A percentile compares a stretch with the other conserved stretches of the same genome.
Conservation (phyloP, 192 early-diverging fungal species). For the Fimicolochytrium jonesii region DNA sequence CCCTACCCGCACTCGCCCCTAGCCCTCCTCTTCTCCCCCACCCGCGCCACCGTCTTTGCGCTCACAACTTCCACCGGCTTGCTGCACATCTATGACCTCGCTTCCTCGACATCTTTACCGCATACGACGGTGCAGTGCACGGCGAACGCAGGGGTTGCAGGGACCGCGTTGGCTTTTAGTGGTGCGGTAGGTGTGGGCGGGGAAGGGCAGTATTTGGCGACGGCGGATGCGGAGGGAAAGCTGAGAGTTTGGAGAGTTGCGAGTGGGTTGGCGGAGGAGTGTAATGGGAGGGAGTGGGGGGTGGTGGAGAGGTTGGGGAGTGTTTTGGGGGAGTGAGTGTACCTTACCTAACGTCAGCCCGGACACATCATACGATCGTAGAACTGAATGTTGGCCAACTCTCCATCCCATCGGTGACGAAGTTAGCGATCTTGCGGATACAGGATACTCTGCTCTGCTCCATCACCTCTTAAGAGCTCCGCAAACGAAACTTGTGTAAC, state of each 20-base stretch:
- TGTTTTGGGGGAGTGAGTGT: too few relatives aligned
- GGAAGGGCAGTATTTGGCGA: conserved; percentile 11
- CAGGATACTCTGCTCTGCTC: too few relatives aligned
- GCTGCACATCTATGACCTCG: conserved; percentile 43
- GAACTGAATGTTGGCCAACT: too few relatives aligned
- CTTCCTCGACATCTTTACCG: conserved; percentile 16
- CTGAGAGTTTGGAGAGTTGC: conserved; percentile 26
- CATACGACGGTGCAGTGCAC: conserved; percentile 8
- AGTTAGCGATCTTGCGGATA: too few relatives aligned
- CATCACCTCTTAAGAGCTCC: too few relatives aligned
- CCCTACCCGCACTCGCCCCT: conserved; percentile 29
- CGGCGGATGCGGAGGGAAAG: conserved; percentile 11
- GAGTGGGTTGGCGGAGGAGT: background rate
- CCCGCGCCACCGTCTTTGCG: conserved; percentile 38
- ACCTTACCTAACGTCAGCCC: too few relatives aligned
- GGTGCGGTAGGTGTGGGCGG: too few relatives aligned
- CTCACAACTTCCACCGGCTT: conserved; percentile 23
- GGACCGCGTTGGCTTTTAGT: conserved; percentile 23
- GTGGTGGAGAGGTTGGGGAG: conserved; percentile 13
- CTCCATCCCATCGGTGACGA: too few relatives aligned
- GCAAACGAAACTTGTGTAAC: too few relatives aligned
- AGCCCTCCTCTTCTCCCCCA: conserved; percentile 35
- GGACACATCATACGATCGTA: too few relatives aligned
- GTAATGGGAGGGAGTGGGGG: conserved; percentile 2
- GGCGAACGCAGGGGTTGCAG: background rate